Conservation (phyloP, 2,329 filamentous ascomycete genomes). For the Coniochaeta prunicola region DNA sequence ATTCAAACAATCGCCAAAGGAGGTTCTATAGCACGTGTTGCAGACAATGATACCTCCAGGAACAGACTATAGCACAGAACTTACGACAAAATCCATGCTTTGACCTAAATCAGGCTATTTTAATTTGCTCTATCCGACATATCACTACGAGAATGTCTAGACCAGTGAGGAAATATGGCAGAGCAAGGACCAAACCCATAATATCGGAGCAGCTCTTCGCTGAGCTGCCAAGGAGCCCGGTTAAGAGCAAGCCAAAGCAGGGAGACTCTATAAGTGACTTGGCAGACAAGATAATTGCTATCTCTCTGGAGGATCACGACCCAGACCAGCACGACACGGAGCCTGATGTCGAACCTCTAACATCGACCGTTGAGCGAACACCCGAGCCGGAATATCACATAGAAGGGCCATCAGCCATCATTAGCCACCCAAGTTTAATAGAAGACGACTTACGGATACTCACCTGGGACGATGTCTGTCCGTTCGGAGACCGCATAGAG, state of each 20-base stretch:
- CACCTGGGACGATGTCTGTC: slow-evolving; percentile 52
- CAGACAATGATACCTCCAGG: background rate
- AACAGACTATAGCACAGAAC: background rate
- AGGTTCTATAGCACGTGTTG: background rate
- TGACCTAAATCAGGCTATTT: background rate
- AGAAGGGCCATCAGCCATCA: background rate
- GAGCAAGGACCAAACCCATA: slow-evolving; percentile 36
- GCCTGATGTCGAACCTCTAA: background rate
- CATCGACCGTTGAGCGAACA: background rate
- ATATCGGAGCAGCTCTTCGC: slow-evolving; percentile 42
- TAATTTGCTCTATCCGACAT: background rate
- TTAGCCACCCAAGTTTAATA: background rate
- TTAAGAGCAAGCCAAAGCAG: slow-evolving; percentile 24
- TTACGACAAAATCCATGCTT: background rate
- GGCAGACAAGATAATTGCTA: slow-evolving; percentile 24
- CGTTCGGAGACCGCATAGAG: slow-evolving; percentile 41
- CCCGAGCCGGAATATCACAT: background rate
- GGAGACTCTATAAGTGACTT: slow-evolving; percentile 15
- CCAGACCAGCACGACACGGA: slow-evolving; percentile 14
- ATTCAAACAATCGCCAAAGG: background rate
- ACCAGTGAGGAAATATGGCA: slow-evolving; percentile 42
- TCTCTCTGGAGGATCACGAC: slow-evolving; percentile 16
- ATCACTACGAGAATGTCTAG: slow-evolving; percentile 31
- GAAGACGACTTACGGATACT: slow-evolving; percentile 31
- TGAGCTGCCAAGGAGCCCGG: slow-evolving; percentile 43